These are phyloP conservation scores for Graphiopsis chlorocephala DNA, from an alignment of 2,329 filamentous ascomycete genomes.

Conservation along the genomic window DNA sequence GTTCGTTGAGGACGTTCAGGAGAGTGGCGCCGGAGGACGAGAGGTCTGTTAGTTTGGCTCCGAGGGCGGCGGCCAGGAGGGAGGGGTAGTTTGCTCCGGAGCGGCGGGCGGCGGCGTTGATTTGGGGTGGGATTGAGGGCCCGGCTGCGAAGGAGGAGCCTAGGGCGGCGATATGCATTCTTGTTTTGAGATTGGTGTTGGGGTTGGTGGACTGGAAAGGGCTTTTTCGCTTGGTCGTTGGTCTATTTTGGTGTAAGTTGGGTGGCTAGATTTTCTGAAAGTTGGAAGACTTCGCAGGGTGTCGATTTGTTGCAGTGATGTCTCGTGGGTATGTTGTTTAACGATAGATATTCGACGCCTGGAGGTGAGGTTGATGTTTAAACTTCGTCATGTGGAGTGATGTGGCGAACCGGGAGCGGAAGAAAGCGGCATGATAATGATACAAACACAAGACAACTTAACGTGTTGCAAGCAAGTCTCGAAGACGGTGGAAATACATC, in stretches of 20 bases:
- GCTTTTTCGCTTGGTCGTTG: not conserved
- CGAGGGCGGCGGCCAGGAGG: constrained; percentile 31
- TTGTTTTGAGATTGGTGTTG: not conserved
- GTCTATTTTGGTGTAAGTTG: not conserved
- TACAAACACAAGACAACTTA: too few species aligned
- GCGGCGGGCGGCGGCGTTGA: constrained; percentile 31
- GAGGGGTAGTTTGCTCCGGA: constrained; percentile 40
- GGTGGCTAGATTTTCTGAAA: not conserved
- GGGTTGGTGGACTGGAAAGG: not conserved
- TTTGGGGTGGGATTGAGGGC: constrained; percentile 36
- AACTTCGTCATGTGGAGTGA: not conserved
- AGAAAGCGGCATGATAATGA: not conserved
- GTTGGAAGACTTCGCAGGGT: not conserved
- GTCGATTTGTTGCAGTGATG: not conserved
- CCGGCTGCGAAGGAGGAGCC: constrained; percentile 29
- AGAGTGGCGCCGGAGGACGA: constrained; percentile 40
- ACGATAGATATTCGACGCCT: not conserved
- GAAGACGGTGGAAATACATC: too few species aligned
- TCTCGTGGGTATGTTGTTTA: not conserved
- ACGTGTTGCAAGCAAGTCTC: too few species aligned
- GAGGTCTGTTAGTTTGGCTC: constrained; percentile 29
- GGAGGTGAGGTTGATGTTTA: not conserved
- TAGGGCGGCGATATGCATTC: constrained; percentile 18
- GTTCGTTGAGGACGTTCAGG: constrained; percentile 37
- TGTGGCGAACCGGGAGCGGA: not conserved